Evolutionary conservation across 768 basidiomycete genomes (phyloP).

Genomic region (Amanita molliuscula): DNA sequence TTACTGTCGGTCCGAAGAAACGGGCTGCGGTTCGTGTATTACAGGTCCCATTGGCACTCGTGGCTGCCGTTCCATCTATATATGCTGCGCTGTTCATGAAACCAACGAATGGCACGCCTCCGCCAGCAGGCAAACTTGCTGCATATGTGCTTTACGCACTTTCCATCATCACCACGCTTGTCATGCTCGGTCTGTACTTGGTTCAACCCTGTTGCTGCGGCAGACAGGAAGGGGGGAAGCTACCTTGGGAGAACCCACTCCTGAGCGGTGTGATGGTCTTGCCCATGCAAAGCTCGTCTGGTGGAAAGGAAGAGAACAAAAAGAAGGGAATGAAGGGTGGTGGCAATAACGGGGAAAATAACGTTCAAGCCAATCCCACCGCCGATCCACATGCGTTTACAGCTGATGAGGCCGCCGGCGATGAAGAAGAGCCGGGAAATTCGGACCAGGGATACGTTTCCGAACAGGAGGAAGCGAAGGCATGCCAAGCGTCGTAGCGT

Average conservation of each 20-base stretch:
- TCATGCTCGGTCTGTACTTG: constrained; percentile 44
- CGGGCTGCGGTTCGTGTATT: constrained; percentile 36
- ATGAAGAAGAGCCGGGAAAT: constrained; percentile 25
- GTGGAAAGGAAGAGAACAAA: constrained; percentile 30
- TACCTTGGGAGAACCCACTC: constrained; percentile 14
- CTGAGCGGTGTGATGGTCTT: constrained; percentile 49
- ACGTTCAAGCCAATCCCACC: constrained; percentile 66
- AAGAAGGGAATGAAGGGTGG: constrained; percentile 19
- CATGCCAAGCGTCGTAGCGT: constrained; percentile 38
- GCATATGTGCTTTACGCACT: constrained; percentile 49
- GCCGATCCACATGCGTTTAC: constrained; percentile 56
- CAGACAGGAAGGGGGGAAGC: constrained; percentile 16
- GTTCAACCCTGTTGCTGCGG: constrained; percentile 48
- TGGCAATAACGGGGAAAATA: constrained; percentile 22
- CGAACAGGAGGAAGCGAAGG: constrained; percentile 23
- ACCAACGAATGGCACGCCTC: constrained; percentile 38
- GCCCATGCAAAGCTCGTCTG: constrained; percentile 44
- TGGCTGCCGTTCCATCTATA: constrained; percentile 43
- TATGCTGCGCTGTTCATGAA: constrained; percentile 60
- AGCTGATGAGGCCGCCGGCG: constrained; percentile 25
- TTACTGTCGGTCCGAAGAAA: constrained; percentile 55
- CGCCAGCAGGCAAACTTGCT: constrained; percentile 39
- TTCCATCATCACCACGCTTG: constrained; percentile 40
- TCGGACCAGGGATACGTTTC: constrained; percentile 16
- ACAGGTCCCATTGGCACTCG: constrained; percentile 40